Base-by-base conservation (phyloP, 2,329 filamentous ascomycete species). In the Epichloe uncinata region DNA sequence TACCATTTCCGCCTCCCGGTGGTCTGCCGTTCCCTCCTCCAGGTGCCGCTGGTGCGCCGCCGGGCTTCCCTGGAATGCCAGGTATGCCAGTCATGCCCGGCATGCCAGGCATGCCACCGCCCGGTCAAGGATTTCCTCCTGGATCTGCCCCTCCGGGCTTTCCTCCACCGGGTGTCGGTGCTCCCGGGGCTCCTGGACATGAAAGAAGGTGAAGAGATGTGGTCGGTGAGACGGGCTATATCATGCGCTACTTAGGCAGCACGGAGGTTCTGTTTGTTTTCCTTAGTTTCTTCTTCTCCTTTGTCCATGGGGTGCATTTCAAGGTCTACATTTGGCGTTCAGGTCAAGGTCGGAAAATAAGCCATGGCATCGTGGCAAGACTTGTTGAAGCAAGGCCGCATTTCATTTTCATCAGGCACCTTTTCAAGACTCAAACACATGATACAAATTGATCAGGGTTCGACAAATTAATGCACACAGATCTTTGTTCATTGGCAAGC, bases 101-200 rank as follows among this genome's bases (percentile, higher is more conserved):
- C 13, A 53, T 69, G 50, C 62, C 66, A 20, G 62, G 66, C 44
- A 63, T 68, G 52, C 63, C 66, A 30, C 70, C 68, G 1, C 68
- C 66, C 22, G 67, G 66, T 18, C 68, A 73, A 50, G 70, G 68
- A 4, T 73, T 73, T 40, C 69, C 68, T 15, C 67, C 68, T 12
- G 61, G 65, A 18, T 61, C 61, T 50, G 54, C 48, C 18, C 57
- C 61, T 16, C 62, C 63, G 4, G 60, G 60, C 22, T 67, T 44
- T 18, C 34, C 47, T 41, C 18, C 42, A 13, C 49, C 43, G 12
- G 49, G 49, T 4, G 33, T 18, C 13, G 45, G 45, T 41, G 20
- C 45, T 40, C 38, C 49, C 20, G 63, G 65, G 22, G 58, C 62
- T 22, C 67, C 66, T 20, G 70, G 69, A 36, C 67, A 65, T 34